Evolutionary conservation across 1,284 basidiomycete species (phyloP), one percentile per base, ranked within the genome.

Genomic region (Ustilago xerochloae): DNA sequence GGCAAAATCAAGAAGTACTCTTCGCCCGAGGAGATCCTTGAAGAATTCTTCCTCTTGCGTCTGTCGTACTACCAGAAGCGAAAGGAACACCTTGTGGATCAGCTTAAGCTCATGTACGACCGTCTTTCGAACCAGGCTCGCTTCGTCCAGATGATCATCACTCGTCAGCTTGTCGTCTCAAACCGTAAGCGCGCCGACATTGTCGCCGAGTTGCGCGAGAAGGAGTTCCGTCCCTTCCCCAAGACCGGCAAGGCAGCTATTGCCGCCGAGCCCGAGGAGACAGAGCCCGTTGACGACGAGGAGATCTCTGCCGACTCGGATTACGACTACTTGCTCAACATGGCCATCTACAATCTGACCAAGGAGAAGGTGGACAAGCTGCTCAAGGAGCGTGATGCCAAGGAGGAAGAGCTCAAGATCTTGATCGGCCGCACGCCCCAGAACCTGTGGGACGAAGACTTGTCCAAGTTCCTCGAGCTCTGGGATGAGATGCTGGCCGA

Each of bases 1-100:
- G 92, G 93, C 80, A 97, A 97, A 87, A 97, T 99, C 87, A 94
- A 91, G 86, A 97, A 91, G 86, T 99, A 98, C 85, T 86, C 89
- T 20, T 89, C 91, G 2, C 90, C 97, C 0, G 96, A 98, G 83
- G 92, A 95, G 81, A 94, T 99, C 64, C 85, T 99, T 52, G 90
- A 93, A 68, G 96, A 97, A 53, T 99, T 97, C 84, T 99, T 93
- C 85, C 91, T 93, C 43, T 87, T 91, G 71, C 90, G 97, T 20
- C 86, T 99, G 65, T 90, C 92, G 56, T 95, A 90, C 86, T 99
- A 84, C 66, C 81, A 82, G 93, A 94, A 86, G 94, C 97, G 85
- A 85, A 99, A 99, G 59, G 82, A 84, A 84, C 88, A 89, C 85
- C 88, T 97, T 53, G 93, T 94, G 12, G 90, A 90, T 73, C 92